Evolutionary conservation across 1,284 basidiomycete genomes (phyloP).

Genomic region (Pyrrhoderma lamaoense): DNA sequence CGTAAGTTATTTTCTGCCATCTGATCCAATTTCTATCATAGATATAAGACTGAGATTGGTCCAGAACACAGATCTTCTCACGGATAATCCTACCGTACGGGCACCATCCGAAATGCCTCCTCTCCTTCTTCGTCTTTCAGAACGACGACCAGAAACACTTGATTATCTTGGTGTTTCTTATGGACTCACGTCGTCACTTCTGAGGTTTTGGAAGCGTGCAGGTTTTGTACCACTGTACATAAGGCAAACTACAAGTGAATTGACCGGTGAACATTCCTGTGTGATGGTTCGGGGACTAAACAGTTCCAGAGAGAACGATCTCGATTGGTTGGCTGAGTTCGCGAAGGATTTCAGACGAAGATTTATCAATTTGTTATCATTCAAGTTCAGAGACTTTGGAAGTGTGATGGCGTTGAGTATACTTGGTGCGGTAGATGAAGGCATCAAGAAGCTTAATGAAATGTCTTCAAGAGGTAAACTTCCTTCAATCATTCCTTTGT

Average conservation of each 20-base stretch:
- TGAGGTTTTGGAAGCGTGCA: slow-evolving; percentile 94
- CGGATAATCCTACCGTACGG: slow-evolving; percentile 72
- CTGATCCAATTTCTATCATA: neutral
- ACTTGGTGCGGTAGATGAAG: slow-evolving; percentile 75
- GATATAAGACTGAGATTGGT: neutral
- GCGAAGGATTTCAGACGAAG: slow-evolving; percentile 88
- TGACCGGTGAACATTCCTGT: slow-evolving; percentile 95
- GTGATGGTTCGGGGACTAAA: slow-evolving; percentile 85
- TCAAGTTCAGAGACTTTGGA: slow-evolving; percentile 91
- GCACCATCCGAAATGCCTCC: slow-evolving; percentile 83
- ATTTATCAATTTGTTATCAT: slow-evolving; percentile 86
- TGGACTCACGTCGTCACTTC: slow-evolving; percentile 83
- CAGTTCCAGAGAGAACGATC: slow-evolving; percentile 51
- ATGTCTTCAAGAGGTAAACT: slow-evolving; percentile 40
- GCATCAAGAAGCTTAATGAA: slow-evolving; percentile 39
- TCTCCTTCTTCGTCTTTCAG: slow-evolving; percentile 84
- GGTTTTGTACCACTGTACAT: slow-evolving; percentile 91
- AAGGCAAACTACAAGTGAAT: slow-evolving; percentile 88
- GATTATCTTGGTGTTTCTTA: slow-evolving; percentile 98
- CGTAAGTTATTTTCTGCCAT: slow-evolving; percentile 39
- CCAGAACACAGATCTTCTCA: slow-evolving; percentile 50
- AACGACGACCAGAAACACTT: slow-evolving; percentile 83
- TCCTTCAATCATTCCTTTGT: too few relatives aligned
- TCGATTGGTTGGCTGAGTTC: slow-evolving; percentile 87
- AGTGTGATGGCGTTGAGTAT: slow-evolving; percentile 83